Percentiles rank a stretch among this genome's conserved stretches.
Conservation (phyloP, 257 asterid species). For the Solanum medicagineum region DNA sequence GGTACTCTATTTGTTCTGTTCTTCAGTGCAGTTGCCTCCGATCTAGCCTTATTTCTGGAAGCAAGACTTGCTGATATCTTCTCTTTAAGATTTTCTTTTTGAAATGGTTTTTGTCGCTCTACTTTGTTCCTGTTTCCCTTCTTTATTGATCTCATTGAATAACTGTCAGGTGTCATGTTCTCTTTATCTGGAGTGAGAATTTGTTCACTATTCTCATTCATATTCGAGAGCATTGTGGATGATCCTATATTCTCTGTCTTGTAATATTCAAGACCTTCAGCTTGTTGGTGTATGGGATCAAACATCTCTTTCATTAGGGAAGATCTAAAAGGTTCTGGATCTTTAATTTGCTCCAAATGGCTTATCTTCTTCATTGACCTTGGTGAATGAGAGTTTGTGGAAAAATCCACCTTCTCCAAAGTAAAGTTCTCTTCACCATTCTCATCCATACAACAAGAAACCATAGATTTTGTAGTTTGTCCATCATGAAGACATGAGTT, state of each 20-base stretch:
- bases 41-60: slow-evolving; percentile 2
- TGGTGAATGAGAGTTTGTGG: not conserved
- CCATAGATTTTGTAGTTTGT: slow-evolving; percentile 5
- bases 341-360: not conserved
- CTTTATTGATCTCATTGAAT: slow-evolving; percentile 19
- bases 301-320: not conserved
- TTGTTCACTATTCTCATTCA: not conserved
- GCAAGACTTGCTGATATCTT: slow-evolving; percentile 6
- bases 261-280: not conserved
- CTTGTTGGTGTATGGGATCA: not conserved
- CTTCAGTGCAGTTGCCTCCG: not conserved
- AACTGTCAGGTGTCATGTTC: slow-evolving; percentile 37
- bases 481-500: slow-evolving; percentile 8
- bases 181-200: slow-evolving; percentile 51
- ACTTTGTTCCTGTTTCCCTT: not conserved
- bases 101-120: slow-evolving; percentile 3
- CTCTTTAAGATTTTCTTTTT: slow-evolving; percentile 18
- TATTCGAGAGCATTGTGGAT: not conserved
- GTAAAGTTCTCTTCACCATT: slow-evolving; percentile 19
- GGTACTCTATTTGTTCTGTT: slow-evolving; percentile 34
- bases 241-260: not conserved
- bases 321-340: not conserved
- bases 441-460: slow-evolving; percentile 9
- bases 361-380: slow-evolving; percentile 1
- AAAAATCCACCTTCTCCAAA: not conserved